Conservation (phyloP, 2,329 filamentous ascomycete species). For the Talaromyces amestolkiae region DNA sequence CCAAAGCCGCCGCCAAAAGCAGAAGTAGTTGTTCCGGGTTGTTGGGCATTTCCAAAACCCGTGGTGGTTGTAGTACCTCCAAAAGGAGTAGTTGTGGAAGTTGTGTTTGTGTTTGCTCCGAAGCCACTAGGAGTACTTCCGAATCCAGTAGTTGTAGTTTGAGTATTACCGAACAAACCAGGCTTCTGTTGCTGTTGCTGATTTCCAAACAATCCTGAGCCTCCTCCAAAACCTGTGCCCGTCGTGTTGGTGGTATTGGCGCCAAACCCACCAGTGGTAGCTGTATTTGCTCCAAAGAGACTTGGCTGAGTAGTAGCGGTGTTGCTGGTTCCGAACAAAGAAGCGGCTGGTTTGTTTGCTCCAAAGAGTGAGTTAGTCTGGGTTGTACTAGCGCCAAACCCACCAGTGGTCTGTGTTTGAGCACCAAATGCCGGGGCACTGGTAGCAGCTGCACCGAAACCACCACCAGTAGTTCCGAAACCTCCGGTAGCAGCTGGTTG, state of each 20-base stretch:
- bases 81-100: conserved; percentile 39
- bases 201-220: conserved; percentile 44
- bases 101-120: conserved; percentile 35
- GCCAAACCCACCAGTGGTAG: conserved; percentile 33
- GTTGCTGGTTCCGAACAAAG: conserved; percentile 36
- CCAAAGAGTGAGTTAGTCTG: conserved; percentile 44
- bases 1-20: conserved; percentile 46
- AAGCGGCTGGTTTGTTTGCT: conserved; percentile 42
- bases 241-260: conserved; percentile 27
- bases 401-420: conserved; percentile 39
- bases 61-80: conserved; percentile 40
- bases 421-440: conserved; percentile 43
- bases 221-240: conserved; percentile 31
- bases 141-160: conserved; percentile 28
- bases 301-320: conserved; percentile 36
- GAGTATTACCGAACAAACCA: conserved; percentile 35
- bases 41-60: conserved; percentile 46
- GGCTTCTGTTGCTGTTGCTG: conserved; percentile 36
- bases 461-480: conserved; percentile 39
- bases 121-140: conserved; percentile 31
- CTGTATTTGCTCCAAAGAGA: conserved; percentile 43
- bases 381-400: conserved; percentile 33
- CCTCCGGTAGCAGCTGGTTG: conserved; percentile 41
- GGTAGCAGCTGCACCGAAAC: conserved; percentile 29
- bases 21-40: conserved; percentile 17